Percentiles rank a stretch among this genome's conserved stretches.
Evolutionary conservation across 202 grass and related monocot species (phyloP).

Genomic region (Musa balbisiana): DNA sequence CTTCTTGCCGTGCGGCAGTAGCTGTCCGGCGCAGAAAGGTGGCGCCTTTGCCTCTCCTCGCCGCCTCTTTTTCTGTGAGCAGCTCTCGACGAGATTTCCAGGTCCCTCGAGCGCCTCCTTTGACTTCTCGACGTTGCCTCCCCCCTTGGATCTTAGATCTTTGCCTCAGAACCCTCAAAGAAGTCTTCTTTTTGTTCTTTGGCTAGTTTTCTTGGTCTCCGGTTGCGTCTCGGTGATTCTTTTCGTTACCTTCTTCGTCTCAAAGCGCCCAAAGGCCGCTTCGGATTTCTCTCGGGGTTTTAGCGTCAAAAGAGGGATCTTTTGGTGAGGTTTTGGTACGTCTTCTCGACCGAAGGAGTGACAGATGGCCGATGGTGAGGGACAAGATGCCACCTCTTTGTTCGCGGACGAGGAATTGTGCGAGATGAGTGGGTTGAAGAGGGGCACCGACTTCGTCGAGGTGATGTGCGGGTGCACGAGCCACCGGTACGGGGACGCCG

Average conservation of each 20-base stretch:
- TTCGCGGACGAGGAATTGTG: slow-evolving; percentile 81
- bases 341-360: not conserved
- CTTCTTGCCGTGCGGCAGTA: slow-evolving; percentile 14
- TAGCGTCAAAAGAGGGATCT: slow-evolving; percentile 3
- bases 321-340: not conserved
- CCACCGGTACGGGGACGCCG: slow-evolving; percentile 90
- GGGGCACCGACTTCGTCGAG: slow-evolving; percentile 54
- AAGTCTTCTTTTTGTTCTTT: not conserved
- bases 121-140: slow-evolving; percentile 20
- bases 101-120: slow-evolving; percentile 35
- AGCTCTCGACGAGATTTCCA: slow-evolving; percentile 21
- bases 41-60: slow-evolving; percentile 41
- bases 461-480: slow-evolving; percentile 96
- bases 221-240: not conserved
- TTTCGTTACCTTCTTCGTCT: not conserved
- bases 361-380: slow-evolving; percentile 23
- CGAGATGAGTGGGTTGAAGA: slow-evolving; percentile 63
- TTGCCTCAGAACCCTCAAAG: not conserved
- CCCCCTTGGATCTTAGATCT: not conserved
- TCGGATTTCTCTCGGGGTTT: not conserved
- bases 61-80: slow-evolving; percentile 24
- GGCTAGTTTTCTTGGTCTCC: not conserved
- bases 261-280: not conserved
- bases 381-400: slow-evolving; percentile 28
- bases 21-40: slow-evolving; percentile 27